Percentiles rank a stretch among this genome's conserved stretches.
Evolutionary conservation across 148 eudicot species (phyloP).

Genomic region (Vaccinium macrocarpon): DNA sequence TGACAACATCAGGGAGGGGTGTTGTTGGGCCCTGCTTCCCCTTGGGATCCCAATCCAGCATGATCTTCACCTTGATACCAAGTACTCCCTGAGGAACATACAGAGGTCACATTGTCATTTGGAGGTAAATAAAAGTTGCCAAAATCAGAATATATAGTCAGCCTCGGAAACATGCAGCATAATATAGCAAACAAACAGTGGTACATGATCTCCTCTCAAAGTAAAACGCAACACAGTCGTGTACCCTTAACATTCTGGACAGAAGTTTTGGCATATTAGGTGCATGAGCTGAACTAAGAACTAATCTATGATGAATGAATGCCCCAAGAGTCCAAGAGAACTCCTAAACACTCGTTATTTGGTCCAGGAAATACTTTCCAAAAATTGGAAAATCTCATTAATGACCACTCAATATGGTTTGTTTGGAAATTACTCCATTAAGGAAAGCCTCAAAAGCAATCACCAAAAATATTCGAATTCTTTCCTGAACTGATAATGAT

Average conservation of each 20-base stretch:
- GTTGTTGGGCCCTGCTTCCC: constrained; percentile 68
- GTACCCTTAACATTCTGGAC: background rate
- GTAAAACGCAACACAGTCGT: background rate
- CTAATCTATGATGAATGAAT: background rate
- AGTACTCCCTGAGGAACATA: constrained; percentile 53
- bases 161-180: background rate
- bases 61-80: constrained; percentile 76
- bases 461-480: background rate
- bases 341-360: background rate
- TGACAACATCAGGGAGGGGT: constrained; percentile 72
- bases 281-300: no score
- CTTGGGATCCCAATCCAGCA: constrained; percentile 80
- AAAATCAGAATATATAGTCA: no score
- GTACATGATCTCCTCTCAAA: background rate
- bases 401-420: no score
- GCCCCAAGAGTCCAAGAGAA: background rate
- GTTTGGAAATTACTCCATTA: no score
- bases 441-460: background rate
- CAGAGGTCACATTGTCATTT: no score
- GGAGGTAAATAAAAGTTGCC: no score
- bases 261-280: no score
- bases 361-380: no score
- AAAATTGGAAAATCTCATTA: no score
- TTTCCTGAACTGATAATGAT: background rate
- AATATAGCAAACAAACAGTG: no score